Evolutionary conservation across 768 basidiomycete genomes (phyloP), one percentile per base, ranked within the genome.

Genomic region (Phlebiopsis gigantea): DNA sequence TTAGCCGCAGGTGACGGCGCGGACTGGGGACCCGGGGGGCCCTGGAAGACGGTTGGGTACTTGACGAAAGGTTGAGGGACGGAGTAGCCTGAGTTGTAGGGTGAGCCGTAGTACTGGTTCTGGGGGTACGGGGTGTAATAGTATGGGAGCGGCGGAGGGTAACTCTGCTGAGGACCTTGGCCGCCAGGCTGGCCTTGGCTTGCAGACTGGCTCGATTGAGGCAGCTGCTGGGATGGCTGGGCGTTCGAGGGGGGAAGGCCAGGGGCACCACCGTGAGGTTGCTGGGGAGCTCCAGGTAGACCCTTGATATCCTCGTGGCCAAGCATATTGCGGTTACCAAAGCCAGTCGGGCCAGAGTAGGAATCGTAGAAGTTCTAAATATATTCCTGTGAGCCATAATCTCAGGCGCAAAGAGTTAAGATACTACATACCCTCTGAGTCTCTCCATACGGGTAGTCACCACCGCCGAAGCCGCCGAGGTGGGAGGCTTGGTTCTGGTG

Each of bases 251-350:
- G 77, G 9, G 84, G 77, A 2, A 84, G 79, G 14, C 84, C 73
- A 4, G 76, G 76, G 0, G 75, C 67, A 26, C 66, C 71, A 17
- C 26, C 22, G 49, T 78, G 76, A 5, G 64, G 61, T 42, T 65
- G 22, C 78, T 79, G 80, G 62, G 85, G 85, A 29, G 79, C 73
- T 10, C 77, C 75, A 7, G 85, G 79, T 34, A 89, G 73, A 42
- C 81, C 81, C 68, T 91, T 91, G 61, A 85, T 78, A 51, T 92
- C 90, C 39, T 92, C 90, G 46, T 90, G 88, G 31, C 80, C 79
- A 7, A 90, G 75, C 22, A 79, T 79, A 58, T 77, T 82, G 19
- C 90, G 79, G 57, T 79, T 80, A 30, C 79, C 79, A 61, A 91
- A 92, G 28, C 75, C 79, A 43, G 77, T 73, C 52, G 79, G 85